These are phyloP conservation scores for Bryum argenteum DNA, from an alignment of 225 moss, liverwort and hornwort species.

Conservation along the genomic window DNA sequence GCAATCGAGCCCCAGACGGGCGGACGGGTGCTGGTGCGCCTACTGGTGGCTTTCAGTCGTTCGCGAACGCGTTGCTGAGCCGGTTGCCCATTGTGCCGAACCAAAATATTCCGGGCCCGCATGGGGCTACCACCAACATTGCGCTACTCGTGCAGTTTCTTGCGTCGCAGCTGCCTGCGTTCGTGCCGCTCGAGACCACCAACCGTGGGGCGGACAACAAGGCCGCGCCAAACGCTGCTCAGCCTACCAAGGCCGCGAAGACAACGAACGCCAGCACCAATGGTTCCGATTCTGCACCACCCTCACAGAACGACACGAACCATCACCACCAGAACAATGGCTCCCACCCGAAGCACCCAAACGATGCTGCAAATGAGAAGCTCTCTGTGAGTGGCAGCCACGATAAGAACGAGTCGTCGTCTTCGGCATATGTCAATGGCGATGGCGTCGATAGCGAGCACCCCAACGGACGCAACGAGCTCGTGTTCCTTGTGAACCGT, in stretches of 20 bases:
- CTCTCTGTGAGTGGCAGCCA: slow-evolving; percentile 47
- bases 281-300: background rate
- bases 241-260: slow-evolving; percentile 3
- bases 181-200: slow-evolving; percentile 44
- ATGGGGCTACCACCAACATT: slow-evolving; percentile 59
- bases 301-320: slow-evolving; percentile 27
- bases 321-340: slow-evolving; percentile 16
- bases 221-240: background rate
- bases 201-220: background rate
- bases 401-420: slow-evolving; percentile 70
- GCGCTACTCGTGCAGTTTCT: slow-evolving; percentile 81
- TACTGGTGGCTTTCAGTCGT: slow-evolving; percentile 60
- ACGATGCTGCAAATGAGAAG: slow-evolving; percentile 37
- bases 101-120: slow-evolving; percentile 44
- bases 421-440: slow-evolving; percentile 63
- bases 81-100: slow-evolving; percentile 62
- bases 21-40: slow-evolving; percentile 26
- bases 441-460: slow-evolving; percentile 60
- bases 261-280: slow-evolving; percentile 14
- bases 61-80: slow-evolving; percentile 64
- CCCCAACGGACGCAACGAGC: slow-evolving; percentile 58
- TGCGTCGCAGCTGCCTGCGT: slow-evolving; percentile 76
- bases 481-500: slow-evolving; percentile 77
- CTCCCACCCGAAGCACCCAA: slow-evolving; percentile 27
- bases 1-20: slow-evolving; percentile 11